Conservation (phyloP, 192 early-diverging fungal genomes). For the Fimicolochytrium jonesii region DNA sequence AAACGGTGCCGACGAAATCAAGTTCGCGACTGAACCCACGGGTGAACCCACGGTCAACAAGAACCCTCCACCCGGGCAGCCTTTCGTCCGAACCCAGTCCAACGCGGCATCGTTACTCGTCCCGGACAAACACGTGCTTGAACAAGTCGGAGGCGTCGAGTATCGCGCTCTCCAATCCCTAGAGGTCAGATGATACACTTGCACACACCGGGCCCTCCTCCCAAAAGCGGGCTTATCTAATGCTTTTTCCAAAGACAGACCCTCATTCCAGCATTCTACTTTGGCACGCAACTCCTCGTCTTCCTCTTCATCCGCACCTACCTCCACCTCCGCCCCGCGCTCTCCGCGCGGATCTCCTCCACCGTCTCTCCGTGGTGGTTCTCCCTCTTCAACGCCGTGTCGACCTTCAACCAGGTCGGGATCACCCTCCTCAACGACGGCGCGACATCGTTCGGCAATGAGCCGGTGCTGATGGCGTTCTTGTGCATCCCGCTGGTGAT, state of each 20-base stretch:
- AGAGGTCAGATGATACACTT: background rate
- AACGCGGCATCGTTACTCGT: background rate
- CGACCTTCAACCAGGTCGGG: background rate
- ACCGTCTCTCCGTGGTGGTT: slow-evolving; percentile 4
- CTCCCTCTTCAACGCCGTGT: background rate
- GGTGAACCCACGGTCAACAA: too few species aligned
- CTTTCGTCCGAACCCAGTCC: too few species aligned
- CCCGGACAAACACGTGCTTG: background rate
- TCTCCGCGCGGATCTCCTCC: background rate
- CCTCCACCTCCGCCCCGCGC: background rate
- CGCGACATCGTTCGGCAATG: background rate
- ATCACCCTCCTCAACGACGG: background rate
- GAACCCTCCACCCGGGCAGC: too few species aligned
- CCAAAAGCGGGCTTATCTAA: too few species aligned
- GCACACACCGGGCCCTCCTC: too few species aligned
- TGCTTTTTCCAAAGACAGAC: too few species aligned
- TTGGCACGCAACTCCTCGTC: background rate
- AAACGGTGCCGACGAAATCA: too few species aligned
- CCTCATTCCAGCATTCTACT: too few species aligned
- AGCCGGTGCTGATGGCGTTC: background rate
- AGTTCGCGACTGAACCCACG: too few species aligned
- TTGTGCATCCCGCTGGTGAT: background rate
- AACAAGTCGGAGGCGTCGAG: slow-evolving; percentile 1
- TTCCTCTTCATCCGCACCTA: background rate
- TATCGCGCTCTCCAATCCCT: background rate